Base-by-base conservation (phyloP, 2,329 filamentous ascomycete species). In the Aspergillus puulaauensis region DNA sequence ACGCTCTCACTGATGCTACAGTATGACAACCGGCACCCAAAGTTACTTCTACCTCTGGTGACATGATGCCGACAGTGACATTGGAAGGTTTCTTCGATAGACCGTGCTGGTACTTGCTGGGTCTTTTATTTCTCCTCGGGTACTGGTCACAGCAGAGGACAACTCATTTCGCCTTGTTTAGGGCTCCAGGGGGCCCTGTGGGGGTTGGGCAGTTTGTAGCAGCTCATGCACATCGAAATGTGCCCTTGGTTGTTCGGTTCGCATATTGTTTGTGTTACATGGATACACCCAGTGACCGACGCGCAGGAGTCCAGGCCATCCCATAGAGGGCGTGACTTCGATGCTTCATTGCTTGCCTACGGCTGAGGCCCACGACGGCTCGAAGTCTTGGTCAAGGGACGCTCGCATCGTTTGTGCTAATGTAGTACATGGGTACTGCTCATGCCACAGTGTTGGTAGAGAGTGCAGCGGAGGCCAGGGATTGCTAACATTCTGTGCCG, bases 1-100 rank as follows among this genome's bases (percentile, higher is more conserved):
- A 50, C 27, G 15, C 17, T 24, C 11, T 4, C 17, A 37, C 19
- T 45, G n/a, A 59, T 59, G 19, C 54, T 56, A 57, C 57, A 53
- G 52, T 59, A 24, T 33, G 41, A 56, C 40, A 14, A 17, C 41
- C 41, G 23, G 17, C 11, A 52, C 24, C 8, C 15, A n/a, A n/a
- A 53, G 40, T 53, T 53, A 53, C 51, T 45, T 45, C 17, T 53
- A 27, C 33, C 51, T 19, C 19, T 11, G 27, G 31, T 46, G 41
- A 45, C 46, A 15, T 49, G 46, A 12, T 33, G n/a, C 39, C 47
- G 7, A 50, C 52, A 47, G 44, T 59, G 31, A 39, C 48, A 53
- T 53, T 27, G 24, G 33, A 44, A 19, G 37, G 48, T 57, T n/a
- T n/a, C 41, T 21, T 52, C 12, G 14, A 24, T 24, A 12, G 4